Conservation (phyloP, 108 stramenopile genomes). For the Pseudonitzschia multistriata region DNA sequence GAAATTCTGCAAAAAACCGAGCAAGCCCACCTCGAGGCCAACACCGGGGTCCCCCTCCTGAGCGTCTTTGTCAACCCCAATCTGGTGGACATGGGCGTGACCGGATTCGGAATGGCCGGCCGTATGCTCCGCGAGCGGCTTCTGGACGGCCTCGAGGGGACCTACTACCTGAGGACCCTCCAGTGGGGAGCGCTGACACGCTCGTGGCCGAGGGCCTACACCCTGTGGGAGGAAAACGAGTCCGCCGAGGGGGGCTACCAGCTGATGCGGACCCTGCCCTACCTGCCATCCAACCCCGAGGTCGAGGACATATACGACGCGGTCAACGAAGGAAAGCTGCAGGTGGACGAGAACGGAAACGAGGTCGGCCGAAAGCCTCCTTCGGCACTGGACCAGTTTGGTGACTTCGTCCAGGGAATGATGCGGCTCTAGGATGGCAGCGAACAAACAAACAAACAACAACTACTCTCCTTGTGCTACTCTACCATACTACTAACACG, state of each 20-base stretch:
- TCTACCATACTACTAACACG: too few relatives aligned
- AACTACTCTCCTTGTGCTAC: too few relatives aligned
- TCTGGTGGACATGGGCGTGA: constrained; percentile 93
- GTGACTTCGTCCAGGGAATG: constrained; percentile 69
- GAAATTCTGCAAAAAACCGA: constrained; percentile 47
- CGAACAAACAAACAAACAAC: too few relatives aligned
- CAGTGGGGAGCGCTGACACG: constrained; percentile 88
- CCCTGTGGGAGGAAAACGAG: constrained; percentile 92
- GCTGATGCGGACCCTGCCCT: constrained; percentile 62
- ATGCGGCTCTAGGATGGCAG: constrained; percentile 52
- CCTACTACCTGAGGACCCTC: constrained; percentile 88
- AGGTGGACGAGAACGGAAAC: constrained; percentile 44
- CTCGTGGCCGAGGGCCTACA: constrained; percentile 59
- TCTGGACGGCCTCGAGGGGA: constrained; percentile 62
- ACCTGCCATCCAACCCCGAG: constrained; percentile 78
- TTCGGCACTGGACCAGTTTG: constrained; percentile 58
- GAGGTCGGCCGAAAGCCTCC: neutral
- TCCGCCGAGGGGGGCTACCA: constrained; percentile 76
- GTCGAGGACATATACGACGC: constrained; percentile 87
- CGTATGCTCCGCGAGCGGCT: constrained; percentile 83
- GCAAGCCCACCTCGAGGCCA: constrained; percentile 15
- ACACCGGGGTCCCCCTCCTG: constrained; percentile 46
- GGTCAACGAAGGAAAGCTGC: constrained; percentile 50
- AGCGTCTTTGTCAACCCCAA: constrained; percentile 90
- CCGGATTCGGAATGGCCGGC: constrained; percentile 94